Evolutionary conservation across 495 filamentous ascomycete genomes (phyloP), one percentile per base, ranked within the genome.

Genomic region (Bacidia gigantensis): DNA sequence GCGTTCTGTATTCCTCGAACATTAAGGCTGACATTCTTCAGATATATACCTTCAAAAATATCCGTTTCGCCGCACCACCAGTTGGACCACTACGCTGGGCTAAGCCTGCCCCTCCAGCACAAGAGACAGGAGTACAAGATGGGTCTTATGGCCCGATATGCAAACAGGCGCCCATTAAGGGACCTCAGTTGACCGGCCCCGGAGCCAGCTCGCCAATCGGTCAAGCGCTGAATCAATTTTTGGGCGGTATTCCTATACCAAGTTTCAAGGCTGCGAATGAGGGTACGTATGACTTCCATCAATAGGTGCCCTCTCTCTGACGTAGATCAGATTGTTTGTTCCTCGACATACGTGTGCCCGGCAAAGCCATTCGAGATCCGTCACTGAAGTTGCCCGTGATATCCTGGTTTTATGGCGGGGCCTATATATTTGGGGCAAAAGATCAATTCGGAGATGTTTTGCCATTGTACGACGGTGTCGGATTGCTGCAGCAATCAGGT

Each of bases 11-110:
- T 2, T 10, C 12, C 14, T 1, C 3, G 14, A 12, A 14, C 21
- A 18, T 53, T 9, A 54, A n/a, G n/a, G n/a, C 26, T 57, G 23
- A 29, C 12, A 11, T 48, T 11, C 14, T 26, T 3, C 39, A 60
- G 60, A 57, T 54, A 24, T 78, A 77, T 32, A 65, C 62, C 14
- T 77, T 78, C 60, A 70, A 67, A 42, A 81, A 80, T 50, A 78
- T 81, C 52, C 69, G 78, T 1, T 82, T 72, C 60, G 78, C 73
- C 9, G 72, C 75, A 1, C 69, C 72, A 11, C 76, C 78, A 0
- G 69, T 73, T 2, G 77, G 75, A 2, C 59, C 72, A 29, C 64
- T 76, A n/a, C 67, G 78, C 23, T 82, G 75, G 65, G 67, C 67
- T 1, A 76, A 74, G 51, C 78, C 78, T 3, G 66, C 67, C 23